These are phyloP conservation scores for Mariannaea sp. DNA, from an alignment of 2,329 filamentous ascomycete species.

Conservation along the genomic window DNA sequence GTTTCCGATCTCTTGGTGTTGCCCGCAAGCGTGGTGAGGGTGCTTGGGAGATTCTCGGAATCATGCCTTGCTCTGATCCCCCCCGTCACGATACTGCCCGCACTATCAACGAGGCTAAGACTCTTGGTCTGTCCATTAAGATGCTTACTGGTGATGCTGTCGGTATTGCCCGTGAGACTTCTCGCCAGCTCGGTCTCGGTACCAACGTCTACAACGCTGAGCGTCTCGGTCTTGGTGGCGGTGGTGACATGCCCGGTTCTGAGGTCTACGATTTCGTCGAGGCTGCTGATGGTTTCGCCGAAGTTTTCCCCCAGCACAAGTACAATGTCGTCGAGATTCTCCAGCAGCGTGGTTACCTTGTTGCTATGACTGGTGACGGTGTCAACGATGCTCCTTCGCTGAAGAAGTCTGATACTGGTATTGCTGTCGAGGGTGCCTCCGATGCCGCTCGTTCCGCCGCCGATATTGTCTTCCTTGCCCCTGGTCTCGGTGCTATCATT, in stretches of 20 bases:
- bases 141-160: constrained; percentile 96
- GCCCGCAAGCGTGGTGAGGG: constrained; percentile 84
- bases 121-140: constrained; percentile 87
- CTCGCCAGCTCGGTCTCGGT: constrained; percentile 86
- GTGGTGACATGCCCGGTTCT: constrained; percentile 90
- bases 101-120: constrained; percentile 89
- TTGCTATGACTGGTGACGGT: constrained; percentile 96
- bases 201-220: constrained; percentile 95
- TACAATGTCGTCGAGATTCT: constrained; percentile 77
- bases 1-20: constrained; percentile 92
- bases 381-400: constrained; percentile 92
- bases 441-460: constrained; percentile 89
- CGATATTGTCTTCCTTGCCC: constrained; percentile 92
- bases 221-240: constrained; percentile 85
- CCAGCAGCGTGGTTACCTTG: constrained; percentile 89
- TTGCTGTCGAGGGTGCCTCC: constrained; percentile 89
- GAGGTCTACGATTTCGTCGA: constrained; percentile 96
- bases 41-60: constrained; percentile 89
- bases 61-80: constrained; percentile 93
- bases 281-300: constrained; percentile 91
- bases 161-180: constrained; percentile 90
- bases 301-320: constrained; percentile 95
- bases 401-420: constrained; percentile 96
- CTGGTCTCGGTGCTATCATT: constrained; percentile 89
- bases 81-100: constrained; percentile 89